Evolutionary conservation across 169 alveolate species (phyloP).

Genomic region (Theileria equi): DNA sequence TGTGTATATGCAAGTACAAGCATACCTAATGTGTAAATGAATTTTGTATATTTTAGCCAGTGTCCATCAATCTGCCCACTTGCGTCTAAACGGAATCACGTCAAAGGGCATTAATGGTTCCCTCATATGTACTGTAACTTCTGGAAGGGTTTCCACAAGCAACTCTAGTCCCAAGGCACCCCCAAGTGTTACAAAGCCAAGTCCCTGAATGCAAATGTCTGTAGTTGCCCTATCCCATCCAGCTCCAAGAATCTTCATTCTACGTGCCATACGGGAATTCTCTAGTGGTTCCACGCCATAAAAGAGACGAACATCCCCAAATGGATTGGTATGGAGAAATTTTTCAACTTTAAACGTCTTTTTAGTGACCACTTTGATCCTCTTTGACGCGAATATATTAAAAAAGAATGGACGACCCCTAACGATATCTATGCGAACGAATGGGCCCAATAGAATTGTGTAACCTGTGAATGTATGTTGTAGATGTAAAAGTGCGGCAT

Average conservation of each 20-base stretch:
- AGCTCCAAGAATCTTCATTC: constrained; percentile 7
- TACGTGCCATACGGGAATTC: neutral
- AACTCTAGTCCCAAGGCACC: constrained; percentile 47
- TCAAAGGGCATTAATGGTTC: constrained; percentile 51
- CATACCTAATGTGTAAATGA: neutral
- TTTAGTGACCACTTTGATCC: constrained; percentile 6
- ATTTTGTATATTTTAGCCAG: neutral
- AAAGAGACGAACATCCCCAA: constrained; percentile 14
- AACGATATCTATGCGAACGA: constrained; percentile 40
- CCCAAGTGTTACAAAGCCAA: constrained; percentile 57
- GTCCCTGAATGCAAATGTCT: constrained; percentile 59
- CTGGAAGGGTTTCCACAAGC: constrained; percentile 26
- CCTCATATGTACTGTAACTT: constrained; percentile 27
- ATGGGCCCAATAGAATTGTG: constrained; percentile 46
- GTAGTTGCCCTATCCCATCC: constrained; percentile 63
- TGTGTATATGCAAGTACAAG: neutral
- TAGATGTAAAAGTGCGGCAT: neutral
- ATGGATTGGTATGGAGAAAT: constrained; percentile 11
- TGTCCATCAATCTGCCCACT: neutral
- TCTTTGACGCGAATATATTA: constrained; percentile 41
- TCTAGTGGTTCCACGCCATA: constrained; percentile 3
- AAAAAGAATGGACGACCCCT: constrained; percentile 51
- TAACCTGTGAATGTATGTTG: constrained; percentile 10
- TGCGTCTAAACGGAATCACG: constrained; percentile 24
- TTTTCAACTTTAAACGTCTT: constrained; percentile 4